Percentiles rank a stretch among this genome's conserved stretches.
These are phyloP conservation scores for Saccharum hybrid DNA, from an alignment of 202 grass and related monocot species.

Conservation along the genomic window DNA sequence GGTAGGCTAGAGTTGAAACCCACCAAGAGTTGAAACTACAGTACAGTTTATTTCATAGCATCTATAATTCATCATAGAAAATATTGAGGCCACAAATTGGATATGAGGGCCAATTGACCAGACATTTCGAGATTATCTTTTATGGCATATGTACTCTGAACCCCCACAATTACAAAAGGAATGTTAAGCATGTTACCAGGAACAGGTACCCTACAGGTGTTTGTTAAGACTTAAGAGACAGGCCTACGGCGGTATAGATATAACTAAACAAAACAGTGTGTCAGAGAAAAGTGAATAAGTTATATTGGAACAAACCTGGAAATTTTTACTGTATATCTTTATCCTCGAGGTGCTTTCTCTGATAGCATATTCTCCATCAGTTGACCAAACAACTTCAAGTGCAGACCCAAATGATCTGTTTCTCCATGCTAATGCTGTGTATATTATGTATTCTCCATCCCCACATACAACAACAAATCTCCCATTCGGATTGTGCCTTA, in stretches of 20 bases:
- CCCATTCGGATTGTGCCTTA: conserved; percentile 83
- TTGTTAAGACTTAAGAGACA: not conserved
- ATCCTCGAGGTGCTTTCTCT: conserved; percentile 83
- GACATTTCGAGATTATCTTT: conserved; percentile 3
- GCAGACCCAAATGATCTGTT: conserved; percentile 83
- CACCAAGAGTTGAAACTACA: not conserved
- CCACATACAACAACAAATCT: conserved; percentile 92
- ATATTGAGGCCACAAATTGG: not conserved
- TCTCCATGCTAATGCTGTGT: conserved; percentile 86
- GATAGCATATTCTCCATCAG: conserved; percentile 81
- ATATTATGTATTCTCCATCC: conserved; percentile 90
- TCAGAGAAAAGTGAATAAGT: not conserved
- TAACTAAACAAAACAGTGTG: conserved; percentile 10
- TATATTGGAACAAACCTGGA: conserved; percentile 61
- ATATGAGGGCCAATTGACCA: not conserved
- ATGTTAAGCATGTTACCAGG: not conserved
- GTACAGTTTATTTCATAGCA: not conserved
- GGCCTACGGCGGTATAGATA: not conserved
- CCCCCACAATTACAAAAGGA: not conserved
- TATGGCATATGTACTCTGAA: not conserved
- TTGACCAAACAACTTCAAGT: conserved; percentile 77
- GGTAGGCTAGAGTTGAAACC: too few species aligned
- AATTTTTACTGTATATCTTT: conserved; percentile 87
- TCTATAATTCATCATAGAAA: conserved; percentile 2
- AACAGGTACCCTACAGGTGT: not conserved